Base-by-base conservation (phyloP, 2,329 filamentous ascomycete genomes). In the Stemphylium beticola region DNA sequence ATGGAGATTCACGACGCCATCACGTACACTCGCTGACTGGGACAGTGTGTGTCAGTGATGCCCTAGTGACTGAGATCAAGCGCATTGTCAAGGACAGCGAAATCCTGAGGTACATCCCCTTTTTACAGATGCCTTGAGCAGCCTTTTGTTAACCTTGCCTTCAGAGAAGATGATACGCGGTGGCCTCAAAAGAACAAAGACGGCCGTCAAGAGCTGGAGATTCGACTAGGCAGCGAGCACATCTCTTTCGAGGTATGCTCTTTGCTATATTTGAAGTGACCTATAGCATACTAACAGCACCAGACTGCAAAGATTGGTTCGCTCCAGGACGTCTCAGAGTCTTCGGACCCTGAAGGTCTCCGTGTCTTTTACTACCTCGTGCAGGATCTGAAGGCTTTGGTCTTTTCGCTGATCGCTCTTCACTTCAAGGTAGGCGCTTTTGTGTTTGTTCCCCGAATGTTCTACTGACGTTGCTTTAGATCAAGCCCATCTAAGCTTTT, bases 161-260 rank as follows among this genome's bases (percentile, higher is more conserved):
- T 58, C 65, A 96, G 92, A 81, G 95, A 99, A 87, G 95, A 99
- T 73, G 95, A 99, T 76, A 90, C 88, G 22, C 97, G 97, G 76
- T 99, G 95, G 95, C 95, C 95, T 0, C 92, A 96, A 77, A 99
- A 98, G 85, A 99, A 99, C 81, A 98, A 98, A 79, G 95, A 99
- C 69, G 95, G 95, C 32, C 87, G 93, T 61, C 95, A 99, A 75
- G 95, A 99, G 79, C 83, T 99, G 42, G 95, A 99, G 77, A 97
- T 99, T 55, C 85, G 93, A 43, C 76, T 99, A 51, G 95, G 93
- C 37, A 95, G 90, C 69, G 95, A 99, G 61, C 93, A 98, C 76
- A 98, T 99, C 66, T 96, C 92, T 1, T 99, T 99, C 65, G 95
- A 99, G 88, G 93, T 93, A 76, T 82, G 69, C 4, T 38, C 11